Evolutionary conservation across 75 land plant genomes (phyloP).

Genomic region (Picea glauca): DNA sequence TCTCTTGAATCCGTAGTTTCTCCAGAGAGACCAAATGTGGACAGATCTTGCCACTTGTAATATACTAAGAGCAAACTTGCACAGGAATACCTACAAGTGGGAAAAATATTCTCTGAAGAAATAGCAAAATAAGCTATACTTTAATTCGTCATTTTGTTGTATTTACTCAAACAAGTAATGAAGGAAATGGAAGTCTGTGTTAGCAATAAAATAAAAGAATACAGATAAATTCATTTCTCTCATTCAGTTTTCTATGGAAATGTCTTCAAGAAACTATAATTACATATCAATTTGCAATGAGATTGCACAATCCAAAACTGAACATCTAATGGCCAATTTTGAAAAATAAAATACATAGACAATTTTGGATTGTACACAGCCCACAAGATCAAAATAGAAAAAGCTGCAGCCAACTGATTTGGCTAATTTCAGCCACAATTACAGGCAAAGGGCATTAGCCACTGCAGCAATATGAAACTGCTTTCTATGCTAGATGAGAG

Average conservation of each 20-base stretch:
- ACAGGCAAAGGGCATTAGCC: background rate
- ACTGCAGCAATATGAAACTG: background rate
- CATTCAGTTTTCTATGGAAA: background rate
- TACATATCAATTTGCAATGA: conserved; percentile 3
- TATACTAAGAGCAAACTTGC: background rate
- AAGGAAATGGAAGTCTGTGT: background rate
- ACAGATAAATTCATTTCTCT: background rate
- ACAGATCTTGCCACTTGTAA: background rate
- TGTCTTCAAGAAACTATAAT: background rate
- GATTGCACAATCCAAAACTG: background rate
- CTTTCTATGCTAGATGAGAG: background rate
- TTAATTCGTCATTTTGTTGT: background rate
- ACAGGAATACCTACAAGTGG: background rate
- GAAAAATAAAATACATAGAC: conserved; percentile 7
- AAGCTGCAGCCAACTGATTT: conserved; percentile 5
- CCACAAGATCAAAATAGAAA: conserved; percentile 4
- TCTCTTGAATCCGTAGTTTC: background rate
- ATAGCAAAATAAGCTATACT: background rate
- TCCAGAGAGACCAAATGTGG: background rate
- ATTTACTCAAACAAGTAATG: background rate
- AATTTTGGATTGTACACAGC: background rate
- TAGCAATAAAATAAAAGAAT: conserved; percentile 7
- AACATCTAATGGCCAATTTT: background rate
- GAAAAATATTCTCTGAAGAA: background rate
- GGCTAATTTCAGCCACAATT: background rate